phyloP scores from a whole-genome alignment of 2,329 filamentous ascomycete genomes.

The Venturiaceae sp. region DNA sequence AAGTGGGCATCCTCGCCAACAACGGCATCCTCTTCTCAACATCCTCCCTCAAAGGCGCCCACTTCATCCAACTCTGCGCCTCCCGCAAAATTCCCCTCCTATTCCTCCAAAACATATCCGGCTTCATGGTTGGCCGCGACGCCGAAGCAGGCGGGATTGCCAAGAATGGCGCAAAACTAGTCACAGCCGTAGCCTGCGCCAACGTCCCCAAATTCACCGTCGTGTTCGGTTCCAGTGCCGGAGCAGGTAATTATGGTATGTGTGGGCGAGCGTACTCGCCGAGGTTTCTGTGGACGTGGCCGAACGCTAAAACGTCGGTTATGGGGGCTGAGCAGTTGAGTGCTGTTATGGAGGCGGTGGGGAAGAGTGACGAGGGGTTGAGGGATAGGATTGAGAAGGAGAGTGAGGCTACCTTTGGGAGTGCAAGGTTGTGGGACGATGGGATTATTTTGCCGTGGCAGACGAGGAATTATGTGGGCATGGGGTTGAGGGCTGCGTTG shows the following conservation, averaged over 20 bases:
- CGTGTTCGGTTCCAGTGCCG: slow-evolving; percentile 85
- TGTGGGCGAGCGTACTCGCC: slow-evolving; percentile 89
- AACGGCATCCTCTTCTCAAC: slow-evolving; percentile 91
- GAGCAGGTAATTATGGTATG: slow-evolving; percentile 98
- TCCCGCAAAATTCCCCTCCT: slow-evolving; percentile 84
- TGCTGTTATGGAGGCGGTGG: slow-evolving; percentile 90
- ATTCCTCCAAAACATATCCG: slow-evolving; percentile 93
- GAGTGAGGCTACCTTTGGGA: slow-evolving; percentile 81
- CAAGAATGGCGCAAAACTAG: slow-evolving; percentile 95
- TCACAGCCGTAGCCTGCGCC: slow-evolving; percentile 88
- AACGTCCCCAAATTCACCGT: slow-evolving; percentile 96
- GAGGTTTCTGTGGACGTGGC: slow-evolving; percentile 92
- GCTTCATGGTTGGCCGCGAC: slow-evolving; percentile 95
- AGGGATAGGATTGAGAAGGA: slow-evolving; percentile 80
- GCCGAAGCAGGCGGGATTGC: slow-evolving; percentile 93
- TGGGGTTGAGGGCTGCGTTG: slow-evolving; percentile 35
- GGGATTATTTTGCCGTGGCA: slow-evolving; percentile 40
- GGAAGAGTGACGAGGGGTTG: slow-evolving; percentile 71
- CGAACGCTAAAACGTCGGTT: slow-evolving; percentile 88
- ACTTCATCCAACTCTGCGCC: slow-evolving; percentile 91
- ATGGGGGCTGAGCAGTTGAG: slow-evolving; percentile 93
- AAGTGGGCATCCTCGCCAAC: slow-evolving; percentile 88
- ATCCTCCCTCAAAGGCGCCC: slow-evolving; percentile 83
- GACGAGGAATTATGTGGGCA: slow-evolving; percentile 37
- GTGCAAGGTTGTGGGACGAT: slow-evolving; percentile 75